phyloP scores from a whole-genome alignment of 1,284 basidiomycete genomes.

The Ustilago loliicola region DNA sequence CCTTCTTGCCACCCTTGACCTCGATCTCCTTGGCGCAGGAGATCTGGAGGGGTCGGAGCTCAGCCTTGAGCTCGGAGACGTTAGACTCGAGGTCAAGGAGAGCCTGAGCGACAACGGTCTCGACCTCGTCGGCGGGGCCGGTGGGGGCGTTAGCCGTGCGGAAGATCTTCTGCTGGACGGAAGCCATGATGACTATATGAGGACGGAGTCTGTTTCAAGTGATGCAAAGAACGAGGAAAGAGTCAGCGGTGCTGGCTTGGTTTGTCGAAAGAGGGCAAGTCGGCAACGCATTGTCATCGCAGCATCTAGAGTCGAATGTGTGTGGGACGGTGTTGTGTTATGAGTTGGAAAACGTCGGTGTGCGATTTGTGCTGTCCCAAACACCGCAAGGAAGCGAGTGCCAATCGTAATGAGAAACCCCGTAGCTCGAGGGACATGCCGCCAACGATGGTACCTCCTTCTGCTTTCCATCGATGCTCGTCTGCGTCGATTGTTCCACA shows the following conservation, averaged over 20 bases:
- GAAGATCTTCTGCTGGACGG: slow-evolving; percentile 80
- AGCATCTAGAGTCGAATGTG: background rate
- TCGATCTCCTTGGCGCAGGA: slow-evolving; percentile 98
- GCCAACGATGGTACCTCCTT: too few relatives aligned
- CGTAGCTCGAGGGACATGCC: too few relatives aligned
- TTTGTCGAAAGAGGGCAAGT: too few relatives aligned
- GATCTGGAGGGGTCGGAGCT: slow-evolving; percentile 95
- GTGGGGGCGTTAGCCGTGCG: slow-evolving; percentile 93
- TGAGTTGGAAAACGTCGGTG: background rate
- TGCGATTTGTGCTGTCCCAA: too few relatives aligned
- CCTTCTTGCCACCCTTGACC: slow-evolving; percentile 96
- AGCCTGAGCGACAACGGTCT: slow-evolving; percentile 93
- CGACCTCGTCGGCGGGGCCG: slow-evolving; percentile 89
- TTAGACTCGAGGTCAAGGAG: slow-evolving; percentile 97
- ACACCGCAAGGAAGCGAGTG: too few relatives aligned
- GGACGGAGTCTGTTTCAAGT: slow-evolving; percentile 35
- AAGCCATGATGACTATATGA: slow-evolving; percentile 63
- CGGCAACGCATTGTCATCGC: slow-evolving; percentile 20
- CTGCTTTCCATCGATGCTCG: background rate
- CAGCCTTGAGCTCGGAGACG: slow-evolving; percentile 95
- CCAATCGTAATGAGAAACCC: too few relatives aligned
- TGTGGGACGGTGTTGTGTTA: background rate
- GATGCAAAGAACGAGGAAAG: background rate
- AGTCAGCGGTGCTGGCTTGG: slow-evolving; percentile 25
- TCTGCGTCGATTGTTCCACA: background rate